Conservation (phyloP, 768 basidiomycete species). For the Tulasnella sp. region DNA sequence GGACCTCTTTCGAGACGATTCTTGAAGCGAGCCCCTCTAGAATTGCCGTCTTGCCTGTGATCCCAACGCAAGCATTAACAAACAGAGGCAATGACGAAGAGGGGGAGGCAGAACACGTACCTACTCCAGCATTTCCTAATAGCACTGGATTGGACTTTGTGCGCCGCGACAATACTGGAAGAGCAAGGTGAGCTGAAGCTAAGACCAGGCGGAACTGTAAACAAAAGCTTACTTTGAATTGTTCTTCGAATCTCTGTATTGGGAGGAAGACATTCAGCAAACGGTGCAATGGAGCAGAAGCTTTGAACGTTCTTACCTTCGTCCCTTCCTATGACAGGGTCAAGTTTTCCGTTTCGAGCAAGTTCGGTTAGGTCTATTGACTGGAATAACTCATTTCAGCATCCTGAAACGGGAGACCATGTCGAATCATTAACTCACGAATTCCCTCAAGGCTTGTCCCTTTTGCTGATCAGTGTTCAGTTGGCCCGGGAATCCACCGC, state of each 20-base stretch:
- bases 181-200: background rate
- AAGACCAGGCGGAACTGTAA: background rate
- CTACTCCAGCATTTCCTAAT: conserved; percentile 30
- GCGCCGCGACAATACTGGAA: conserved; percentile 64
- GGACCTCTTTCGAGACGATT: conserved; percentile 82
- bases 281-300: background rate
- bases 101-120: conserved; percentile 22
- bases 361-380: conserved; percentile 77
- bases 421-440: conserved; percentile 31
- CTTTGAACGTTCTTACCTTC: conserved; percentile 41
- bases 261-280: background rate
- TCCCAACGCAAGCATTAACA: too few relatives aligned
- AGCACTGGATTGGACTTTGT: conserved; percentile 86
- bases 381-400: conserved; percentile 31
- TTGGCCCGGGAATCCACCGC: conserved; percentile 17
- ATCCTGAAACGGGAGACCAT: background rate
- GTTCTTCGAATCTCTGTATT: conserved; percentile 72
- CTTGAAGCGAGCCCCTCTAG: conserved; percentile 80
- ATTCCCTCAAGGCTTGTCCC: conserved; percentile 81
- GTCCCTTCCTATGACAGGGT: conserved; percentile 83
- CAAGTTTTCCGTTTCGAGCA: conserved; percentile 74
- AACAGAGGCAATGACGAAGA: conserved; percentile 24
- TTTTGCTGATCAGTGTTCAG: conserved; percentile 35
- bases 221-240: conserved; percentile 51
- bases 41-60: conserved; percentile 90